A percentile compares a stretch with the other conserved stretches of the same genome.
Evolutionary conservation across 768 basidiomycete genomes (phyloP).

Genomic region (Paxillus ammoniavirescens): DNA sequence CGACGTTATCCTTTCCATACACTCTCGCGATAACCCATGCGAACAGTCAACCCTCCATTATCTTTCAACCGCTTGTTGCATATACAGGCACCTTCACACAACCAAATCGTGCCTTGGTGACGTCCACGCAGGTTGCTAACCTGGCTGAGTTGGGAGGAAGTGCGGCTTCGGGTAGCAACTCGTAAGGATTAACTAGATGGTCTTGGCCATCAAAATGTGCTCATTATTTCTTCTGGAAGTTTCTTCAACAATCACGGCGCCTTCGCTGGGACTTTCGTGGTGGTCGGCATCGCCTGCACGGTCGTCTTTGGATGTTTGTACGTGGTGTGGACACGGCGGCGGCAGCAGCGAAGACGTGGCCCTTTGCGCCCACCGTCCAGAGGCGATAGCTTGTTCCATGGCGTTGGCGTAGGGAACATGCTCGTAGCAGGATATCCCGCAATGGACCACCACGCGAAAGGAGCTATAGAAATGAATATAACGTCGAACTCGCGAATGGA

Average conservation of each 20-base stretch:
- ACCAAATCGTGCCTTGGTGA: constrained; percentile 43
- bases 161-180: constrained; percentile 15
- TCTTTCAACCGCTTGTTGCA: constrained; percentile 47
- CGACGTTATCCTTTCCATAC: constrained; percentile 32
- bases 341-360: constrained; percentile 36
- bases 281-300: constrained; percentile 55
- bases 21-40: constrained; percentile 32
- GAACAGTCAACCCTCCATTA: constrained; percentile 38
- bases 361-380: constrained; percentile 28
- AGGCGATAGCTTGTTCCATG: constrained; percentile 14
- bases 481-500: constrained; percentile 17
- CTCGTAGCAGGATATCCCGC: background rate
- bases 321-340: constrained; percentile 36
- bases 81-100: constrained; percentile 45
- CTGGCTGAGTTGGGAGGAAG: constrained; percentile 34
- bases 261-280: constrained; percentile 73
- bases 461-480: constrained; percentile 18
- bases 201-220: background rate
- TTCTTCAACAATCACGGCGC: constrained; percentile 69
- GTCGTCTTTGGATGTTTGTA: constrained; percentile 43
- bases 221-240: constrained; percentile 30
- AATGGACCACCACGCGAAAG: constrained; percentile 8
- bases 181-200: constrained; percentile 21
- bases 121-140: constrained; percentile 54
- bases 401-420: background rate